Evolutionary conservation across 108 stramenopile species (phyloP).

Genomic region (Stephanodiscus minutulus): DNA sequence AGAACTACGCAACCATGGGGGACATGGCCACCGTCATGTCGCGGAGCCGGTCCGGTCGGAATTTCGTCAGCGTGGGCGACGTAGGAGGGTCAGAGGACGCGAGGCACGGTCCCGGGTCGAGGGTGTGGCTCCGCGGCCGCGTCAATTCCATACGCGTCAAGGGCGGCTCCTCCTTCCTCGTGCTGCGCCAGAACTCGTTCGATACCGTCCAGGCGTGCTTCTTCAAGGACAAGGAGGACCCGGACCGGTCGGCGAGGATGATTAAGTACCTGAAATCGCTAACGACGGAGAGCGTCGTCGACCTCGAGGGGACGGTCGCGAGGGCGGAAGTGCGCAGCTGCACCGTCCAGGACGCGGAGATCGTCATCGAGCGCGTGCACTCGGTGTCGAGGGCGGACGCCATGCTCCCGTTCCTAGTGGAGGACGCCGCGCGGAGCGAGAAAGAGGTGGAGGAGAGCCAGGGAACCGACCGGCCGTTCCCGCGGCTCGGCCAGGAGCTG

Average conservation of each 20-base stretch:
- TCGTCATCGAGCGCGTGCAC: slow-evolving; percentile 83
- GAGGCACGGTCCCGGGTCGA: slow-evolving; percentile 59
- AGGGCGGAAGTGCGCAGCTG: slow-evolving; percentile 82
- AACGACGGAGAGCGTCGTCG: slow-evolving; percentile 90
- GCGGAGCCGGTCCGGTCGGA: slow-evolving; percentile 70
- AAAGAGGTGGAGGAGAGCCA: slow-evolving; percentile 92
- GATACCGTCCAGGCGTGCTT: slow-evolving; percentile 92
- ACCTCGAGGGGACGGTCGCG: slow-evolving; percentile 82
- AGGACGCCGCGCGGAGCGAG: slow-evolving; percentile 93
- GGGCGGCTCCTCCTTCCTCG: slow-evolving; percentile 95
- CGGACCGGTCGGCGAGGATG: slow-evolving; percentile 84
- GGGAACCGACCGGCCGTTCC: slow-evolving; percentile 92
- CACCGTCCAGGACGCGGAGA: slow-evolving; percentile 77
- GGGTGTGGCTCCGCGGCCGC: slow-evolving; percentile 91
- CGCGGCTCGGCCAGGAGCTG: slow-evolving; percentile 90
- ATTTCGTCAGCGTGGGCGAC: slow-evolving; percentile 62
- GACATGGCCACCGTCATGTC: slow-evolving; percentile 79
- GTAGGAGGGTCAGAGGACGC: slow-evolving; percentile 46
- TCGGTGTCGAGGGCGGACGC: slow-evolving; percentile 84
- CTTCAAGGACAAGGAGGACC: slow-evolving; percentile 95
- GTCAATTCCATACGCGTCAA: slow-evolving; percentile 93
- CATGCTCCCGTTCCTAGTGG: slow-evolving; percentile 91
- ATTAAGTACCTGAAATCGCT: slow-evolving; percentile 90
- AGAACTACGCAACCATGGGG: slow-evolving; percentile 68
- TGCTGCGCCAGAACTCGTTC: slow-evolving; percentile 89